Evolutionary conservation across 257 asterid genomes (phyloP).

Genomic region (Fraxinus pennsylvanica): DNA sequence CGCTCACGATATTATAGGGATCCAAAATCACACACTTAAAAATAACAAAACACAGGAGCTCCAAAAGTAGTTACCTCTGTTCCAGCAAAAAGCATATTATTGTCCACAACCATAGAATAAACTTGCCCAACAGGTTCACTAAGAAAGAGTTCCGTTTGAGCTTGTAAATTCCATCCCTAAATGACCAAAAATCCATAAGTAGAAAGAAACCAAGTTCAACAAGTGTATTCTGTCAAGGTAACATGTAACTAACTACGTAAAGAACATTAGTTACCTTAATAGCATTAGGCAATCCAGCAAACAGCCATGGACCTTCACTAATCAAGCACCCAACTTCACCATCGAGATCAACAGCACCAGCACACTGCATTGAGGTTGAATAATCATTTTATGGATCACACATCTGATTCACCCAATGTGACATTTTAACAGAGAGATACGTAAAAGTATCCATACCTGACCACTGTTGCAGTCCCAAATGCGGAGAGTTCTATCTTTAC

Average conservation of each 20-base stretch:
- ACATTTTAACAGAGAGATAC: neutral
- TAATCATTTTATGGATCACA: neutral
- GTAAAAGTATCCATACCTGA: conserved; percentile 34
- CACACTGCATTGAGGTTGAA: conserved; percentile 29
- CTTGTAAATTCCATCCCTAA: conserved; percentile 58
- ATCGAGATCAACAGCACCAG: conserved; percentile 23
- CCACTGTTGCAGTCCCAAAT: conserved; percentile 60
- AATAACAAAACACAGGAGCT: neutral
- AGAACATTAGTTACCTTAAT: conserved; percentile 45
- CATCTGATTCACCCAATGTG: neutral
- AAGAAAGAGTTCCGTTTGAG: conserved; percentile 38
- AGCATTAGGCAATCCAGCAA: conserved; percentile 48
- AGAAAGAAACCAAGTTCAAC: neutral
- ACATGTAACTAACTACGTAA: neutral
- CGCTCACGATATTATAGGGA: neutral
- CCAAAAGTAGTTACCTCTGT: conserved; percentile 40
- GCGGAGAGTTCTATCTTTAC: conserved; percentile 42
- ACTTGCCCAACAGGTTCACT: conserved; percentile 53
- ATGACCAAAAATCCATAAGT: conserved; percentile 2
- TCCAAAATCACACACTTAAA: neutral
- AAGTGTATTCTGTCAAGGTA: neutral
- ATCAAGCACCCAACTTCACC: conserved; percentile 49
- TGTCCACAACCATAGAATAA: conserved; percentile 36
- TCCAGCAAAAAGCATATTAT: conserved; percentile 59
- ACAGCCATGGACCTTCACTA: conserved; percentile 61